Conservation (phyloP, 306 rosid species). For the Cotoneaster glaucophyllus region DNA sequence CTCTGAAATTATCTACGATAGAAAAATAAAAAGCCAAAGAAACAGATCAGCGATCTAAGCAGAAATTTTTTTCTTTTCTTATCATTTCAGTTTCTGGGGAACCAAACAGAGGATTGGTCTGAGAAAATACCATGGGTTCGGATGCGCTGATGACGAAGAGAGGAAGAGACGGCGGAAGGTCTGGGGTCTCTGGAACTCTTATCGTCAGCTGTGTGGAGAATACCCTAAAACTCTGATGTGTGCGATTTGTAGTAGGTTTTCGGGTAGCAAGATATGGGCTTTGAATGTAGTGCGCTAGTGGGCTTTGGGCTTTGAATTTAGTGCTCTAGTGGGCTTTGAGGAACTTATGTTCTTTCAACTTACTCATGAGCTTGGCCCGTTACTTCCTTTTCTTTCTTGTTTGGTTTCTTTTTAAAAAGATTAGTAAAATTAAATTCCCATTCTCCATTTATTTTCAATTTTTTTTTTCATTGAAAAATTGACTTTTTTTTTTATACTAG, state of each 20-base stretch:
- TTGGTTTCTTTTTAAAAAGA: no score
- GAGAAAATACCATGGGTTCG: constrained; percentile 19
- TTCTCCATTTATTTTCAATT: no score
- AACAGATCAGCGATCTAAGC: neutral
- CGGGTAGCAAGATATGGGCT: neutral
- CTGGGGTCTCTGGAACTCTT: neutral
- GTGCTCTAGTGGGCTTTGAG: neutral
- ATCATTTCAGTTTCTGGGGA: neutral
- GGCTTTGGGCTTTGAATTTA: neutral
- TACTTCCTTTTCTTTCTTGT: no score
- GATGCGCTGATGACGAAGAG: neutral
- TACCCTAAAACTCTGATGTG: constrained; percentile 2
- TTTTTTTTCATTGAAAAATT: no score
- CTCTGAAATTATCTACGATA: constrained; percentile 38
- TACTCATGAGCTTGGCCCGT: neutral
- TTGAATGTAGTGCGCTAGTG: neutral
- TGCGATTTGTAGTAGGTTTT: neutral
- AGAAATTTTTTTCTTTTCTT: neutral
- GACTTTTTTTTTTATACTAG: no score
- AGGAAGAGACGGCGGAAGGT: neutral
- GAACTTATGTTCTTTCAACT: neutral
- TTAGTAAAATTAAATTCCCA: no score
- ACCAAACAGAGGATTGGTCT: neutral
- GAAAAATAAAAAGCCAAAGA: neutral
- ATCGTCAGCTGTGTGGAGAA: neutral